Percentiles rank a stretch among this genome's conserved stretches.
These are phyloP conservation scores for Mangifera indica DNA, from an alignment of 345 rosid species.

Conservation along the genomic window DNA sequence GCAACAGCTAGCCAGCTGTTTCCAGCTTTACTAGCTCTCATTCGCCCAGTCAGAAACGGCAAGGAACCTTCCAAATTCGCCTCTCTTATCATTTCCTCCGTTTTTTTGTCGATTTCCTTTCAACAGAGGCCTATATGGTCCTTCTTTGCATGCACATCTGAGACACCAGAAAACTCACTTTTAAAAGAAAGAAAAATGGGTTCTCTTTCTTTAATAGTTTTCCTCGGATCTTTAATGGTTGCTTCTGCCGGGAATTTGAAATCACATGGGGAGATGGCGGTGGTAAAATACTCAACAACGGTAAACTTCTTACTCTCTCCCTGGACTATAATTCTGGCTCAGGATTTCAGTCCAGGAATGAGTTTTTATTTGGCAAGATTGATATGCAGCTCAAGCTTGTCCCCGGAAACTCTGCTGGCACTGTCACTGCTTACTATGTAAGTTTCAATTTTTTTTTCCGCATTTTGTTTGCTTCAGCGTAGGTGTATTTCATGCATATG, in stretches of 20 bases:
- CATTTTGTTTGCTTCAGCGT: too few relatives aligned
- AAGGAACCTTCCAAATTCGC: neutral
- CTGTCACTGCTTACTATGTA: slow-evolving; percentile 55
- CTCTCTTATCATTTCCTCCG: too few relatives aligned
- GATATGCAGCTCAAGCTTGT: slow-evolving; percentile 51
- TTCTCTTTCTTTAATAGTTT: neutral
- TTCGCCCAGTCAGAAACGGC: slow-evolving; percentile 4
- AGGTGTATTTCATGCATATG: too few relatives aligned
- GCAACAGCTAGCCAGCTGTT: neutral
- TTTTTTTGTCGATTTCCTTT: neutral
- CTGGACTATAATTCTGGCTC: slow-evolving; percentile 50
- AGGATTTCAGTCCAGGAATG: slow-evolving; percentile 42
- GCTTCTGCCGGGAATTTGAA: slow-evolving; percentile 35
- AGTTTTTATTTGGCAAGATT: slow-evolving; percentile 39
- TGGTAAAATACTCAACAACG: slow-evolving; percentile 39
- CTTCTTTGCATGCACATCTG: neutral
- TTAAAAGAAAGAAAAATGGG: neutral
- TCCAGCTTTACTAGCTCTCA: neutral
- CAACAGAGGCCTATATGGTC: neutral
- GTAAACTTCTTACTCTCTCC: slow-evolving; percentile 41
- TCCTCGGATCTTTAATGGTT: neutral
- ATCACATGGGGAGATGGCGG: slow-evolving; percentile 55
- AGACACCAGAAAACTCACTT: neutral
- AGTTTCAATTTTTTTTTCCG: neutral
- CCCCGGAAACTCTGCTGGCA: slow-evolving; percentile 54